Conservation (phyloP, 352 stramenopile genomes). For the Phytophthora hibernalis region DNA sequence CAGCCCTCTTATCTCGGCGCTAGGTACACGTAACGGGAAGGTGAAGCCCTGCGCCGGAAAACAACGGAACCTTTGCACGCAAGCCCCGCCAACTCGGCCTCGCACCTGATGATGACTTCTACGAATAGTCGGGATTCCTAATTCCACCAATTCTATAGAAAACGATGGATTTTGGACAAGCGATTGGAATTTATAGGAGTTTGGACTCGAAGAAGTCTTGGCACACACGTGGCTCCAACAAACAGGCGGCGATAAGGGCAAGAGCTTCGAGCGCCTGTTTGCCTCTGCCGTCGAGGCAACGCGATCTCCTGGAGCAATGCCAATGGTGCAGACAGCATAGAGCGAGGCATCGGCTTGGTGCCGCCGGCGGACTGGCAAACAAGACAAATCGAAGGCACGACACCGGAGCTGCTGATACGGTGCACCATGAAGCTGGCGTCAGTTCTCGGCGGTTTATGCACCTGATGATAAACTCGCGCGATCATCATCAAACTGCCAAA, state of each 20-base stretch:
- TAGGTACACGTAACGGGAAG: constrained; percentile 16
- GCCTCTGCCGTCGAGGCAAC: constrained; percentile 2
- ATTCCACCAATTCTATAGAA: not conserved
- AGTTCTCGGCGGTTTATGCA: constrained; percentile 26
- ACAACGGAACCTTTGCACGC: constrained; percentile 9
- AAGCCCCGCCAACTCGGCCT: not conserved
- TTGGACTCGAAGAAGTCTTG: too few relatives aligned
- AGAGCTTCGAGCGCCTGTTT: constrained; percentile 32
- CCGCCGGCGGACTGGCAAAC: not conserved
- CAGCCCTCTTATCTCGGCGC: not conserved
- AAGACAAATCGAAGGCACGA: constrained; percentile 4
- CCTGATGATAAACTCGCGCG: constrained; percentile 18
- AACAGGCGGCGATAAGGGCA: constrained; percentile 35
- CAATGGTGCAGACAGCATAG: constrained; percentile 8
- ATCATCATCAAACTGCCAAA: constrained; percentile 20
- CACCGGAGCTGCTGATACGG: constrained; percentile 25
- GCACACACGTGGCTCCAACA: too few relatives aligned
- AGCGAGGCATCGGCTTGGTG: constrained; percentile 14
- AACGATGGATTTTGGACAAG: constrained; percentile 3
- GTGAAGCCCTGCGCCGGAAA: not conserved
- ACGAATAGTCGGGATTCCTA: not conserved
- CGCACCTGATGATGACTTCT: constrained; percentile 16
- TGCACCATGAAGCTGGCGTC: constrained; percentile 31
- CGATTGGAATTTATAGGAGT: not conserved
- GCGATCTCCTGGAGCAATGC: not conserved